Evolutionary conservation across 2,329 filamentous ascomycete species (phyloP), one percentile per base, ranked within the genome.

Genomic region (Didymella keratinophila): DNA sequence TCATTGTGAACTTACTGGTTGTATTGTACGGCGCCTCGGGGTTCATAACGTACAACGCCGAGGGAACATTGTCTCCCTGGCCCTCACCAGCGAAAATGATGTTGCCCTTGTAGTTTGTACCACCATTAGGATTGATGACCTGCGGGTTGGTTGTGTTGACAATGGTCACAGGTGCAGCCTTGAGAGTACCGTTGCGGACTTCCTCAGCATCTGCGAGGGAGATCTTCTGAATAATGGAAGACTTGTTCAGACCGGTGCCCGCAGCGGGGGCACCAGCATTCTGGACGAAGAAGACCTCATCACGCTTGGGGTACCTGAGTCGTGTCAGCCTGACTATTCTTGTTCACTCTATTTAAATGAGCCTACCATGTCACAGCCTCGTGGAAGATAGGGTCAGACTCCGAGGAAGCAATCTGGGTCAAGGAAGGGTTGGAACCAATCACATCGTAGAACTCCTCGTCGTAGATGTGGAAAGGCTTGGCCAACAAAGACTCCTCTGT

Each of bases 281-380:
- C 41, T 69, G 67, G 10, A 69, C 67, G 36, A 69, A 69, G 58
- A 69, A 69, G 16, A 69, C 67, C 41, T 69, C 67, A 25, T 69
- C 65, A 10, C 58, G 60, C 14, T 59, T 37, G 56, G 66, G 65
- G 16, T 63, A 28, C 62, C 62, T 64, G 11, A 7, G 4, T 30
- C 4, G 18, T 9, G 18, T 62, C n/a, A 62, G 42, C 1, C 3
- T 36, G 10, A 2, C 1, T 12, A 5, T 42, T 2, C 7, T 14
- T 32, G 7, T 12, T 9, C 25, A 30, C 20, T 11, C 7, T 5
- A 14, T 10, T 7, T 12, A 6, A 10, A 30, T 12, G 9, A 27
- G 18, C 44, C 46, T 59, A 68, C 67, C 67, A 69, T 14, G 64
- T 67, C 16, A 69, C 67, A 18, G 67, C 67, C 47, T 69, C 67